Percentiles rank a stretch among this genome's conserved stretches.
phyloP scores from a whole-genome alignment of 2,329 filamentous ascomycete genomes.

The Penicillium sp. region DNA sequence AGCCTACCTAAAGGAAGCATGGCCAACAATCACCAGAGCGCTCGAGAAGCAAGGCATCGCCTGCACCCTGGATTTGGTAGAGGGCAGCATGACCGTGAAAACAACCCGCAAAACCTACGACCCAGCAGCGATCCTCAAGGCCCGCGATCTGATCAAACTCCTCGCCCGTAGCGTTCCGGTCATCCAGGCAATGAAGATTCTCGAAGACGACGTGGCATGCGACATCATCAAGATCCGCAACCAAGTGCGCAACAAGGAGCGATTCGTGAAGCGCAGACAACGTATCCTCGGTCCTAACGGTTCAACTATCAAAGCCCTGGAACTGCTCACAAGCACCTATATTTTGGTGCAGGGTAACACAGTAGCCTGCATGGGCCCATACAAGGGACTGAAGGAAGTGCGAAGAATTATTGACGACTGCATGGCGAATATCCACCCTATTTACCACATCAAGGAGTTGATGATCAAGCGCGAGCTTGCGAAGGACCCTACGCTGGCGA shows the following conservation, averaged over 20 bases:
- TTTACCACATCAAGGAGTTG: constrained; percentile 91
- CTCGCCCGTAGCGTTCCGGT: constrained; percentile 82
- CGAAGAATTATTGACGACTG: constrained; percentile 88
- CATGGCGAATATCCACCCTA: constrained; percentile 90
- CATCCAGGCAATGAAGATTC: constrained; percentile 74
- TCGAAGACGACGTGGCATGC: constrained; percentile 87
- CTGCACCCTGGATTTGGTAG: constrained; percentile 89
- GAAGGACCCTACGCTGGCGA: constrained; percentile 81
- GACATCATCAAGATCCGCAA: constrained; percentile 96
- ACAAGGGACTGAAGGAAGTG: constrained; percentile 90
- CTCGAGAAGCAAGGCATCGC: constrained; percentile 86
- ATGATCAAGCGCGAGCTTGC: constrained; percentile 93
- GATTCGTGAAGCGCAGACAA: constrained; percentile 92
- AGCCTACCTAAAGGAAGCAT: constrained; percentile 86
- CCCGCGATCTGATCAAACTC: constrained; percentile 90
- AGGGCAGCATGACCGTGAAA: constrained; percentile 95
- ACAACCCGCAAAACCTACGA: constrained; percentile 91
- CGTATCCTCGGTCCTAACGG: constrained; percentile 89
- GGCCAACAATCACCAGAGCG: constrained; percentile 84
- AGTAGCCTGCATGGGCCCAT: constrained; percentile 86
- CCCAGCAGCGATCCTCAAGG: constrained; percentile 88
- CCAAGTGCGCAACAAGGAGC: constrained; percentile 87
- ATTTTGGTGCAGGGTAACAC: constrained; percentile 97
- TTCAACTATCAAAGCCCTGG: constrained; percentile 88
- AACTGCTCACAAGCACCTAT: constrained; percentile 87